These are phyloP conservation scores for Colletotrichum spaethianum DNA, from an alignment of 2,329 filamentous ascomycete species.

Conservation along the genomic window DNA sequence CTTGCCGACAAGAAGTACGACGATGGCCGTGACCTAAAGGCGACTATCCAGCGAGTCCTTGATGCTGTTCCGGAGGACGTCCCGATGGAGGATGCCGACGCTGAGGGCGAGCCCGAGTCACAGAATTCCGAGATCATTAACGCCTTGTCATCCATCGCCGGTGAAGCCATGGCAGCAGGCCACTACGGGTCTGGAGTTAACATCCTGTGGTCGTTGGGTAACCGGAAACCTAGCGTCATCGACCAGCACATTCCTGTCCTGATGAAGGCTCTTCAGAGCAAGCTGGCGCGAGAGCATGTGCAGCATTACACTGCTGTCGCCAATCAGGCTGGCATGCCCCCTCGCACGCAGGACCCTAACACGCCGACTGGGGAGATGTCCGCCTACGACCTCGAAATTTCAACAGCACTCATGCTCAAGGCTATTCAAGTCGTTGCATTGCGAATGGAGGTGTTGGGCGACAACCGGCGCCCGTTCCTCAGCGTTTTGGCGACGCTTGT, in stretches of 20 bases:
- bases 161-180: conserved; percentile 84
- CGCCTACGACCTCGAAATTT: conserved; percentile 86
- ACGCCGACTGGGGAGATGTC: conserved; percentile 72
- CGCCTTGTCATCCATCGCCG: conserved; percentile 87
- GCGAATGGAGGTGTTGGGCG: conserved; percentile 92
- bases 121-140: conserved; percentile 89
- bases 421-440: conserved; percentile 93
- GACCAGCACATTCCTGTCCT: conserved; percentile 89
- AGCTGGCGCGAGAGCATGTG: conserved; percentile 94
- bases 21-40: conserved; percentile 78
- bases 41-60: conserved; percentile 85
- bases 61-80: conserved; percentile 88
- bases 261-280: conserved; percentile 94
- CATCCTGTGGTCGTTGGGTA: conserved; percentile 91
- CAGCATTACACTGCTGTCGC: conserved; percentile 76
- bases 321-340: conserved; percentile 56
- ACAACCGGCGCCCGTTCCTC: conserved; percentile 92
- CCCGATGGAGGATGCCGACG: conserved; percentile 82
- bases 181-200: conserved; percentile 93
- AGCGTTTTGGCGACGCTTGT: conserved; percentile 95
- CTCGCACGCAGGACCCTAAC: conserved; percentile 67
- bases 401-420: conserved; percentile 92
- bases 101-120: conserved; percentile 85
- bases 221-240: conserved; percentile 87
- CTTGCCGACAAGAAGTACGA: conserved; percentile 78